Evolutionary conservation across 305 asterid genomes (phyloP).

Genomic region (Coffea humblotiana): DNA sequence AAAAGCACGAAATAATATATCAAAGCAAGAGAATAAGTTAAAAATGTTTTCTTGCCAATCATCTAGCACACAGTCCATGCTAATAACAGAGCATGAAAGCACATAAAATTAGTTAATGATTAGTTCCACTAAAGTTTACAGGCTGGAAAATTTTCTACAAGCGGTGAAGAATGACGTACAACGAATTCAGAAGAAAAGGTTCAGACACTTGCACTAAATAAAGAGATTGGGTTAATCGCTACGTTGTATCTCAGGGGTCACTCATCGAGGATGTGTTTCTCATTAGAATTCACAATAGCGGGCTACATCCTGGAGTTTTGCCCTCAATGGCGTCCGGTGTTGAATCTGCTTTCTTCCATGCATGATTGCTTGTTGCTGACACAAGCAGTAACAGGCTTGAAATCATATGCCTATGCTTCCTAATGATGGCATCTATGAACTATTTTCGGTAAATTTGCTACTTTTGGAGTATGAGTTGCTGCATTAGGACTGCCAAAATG

Average conservation of each 20-base stretch:
- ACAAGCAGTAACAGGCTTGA: not conserved
- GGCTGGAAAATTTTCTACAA: not conserved
- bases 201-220: not conserved
- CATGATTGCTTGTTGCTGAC: not conserved
- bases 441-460: constrained; percentile 4
- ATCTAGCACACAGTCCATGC: not conserved
- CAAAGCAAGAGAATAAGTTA: not conserved
- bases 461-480: constrained; percentile 46
- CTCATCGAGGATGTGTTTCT: not conserved
- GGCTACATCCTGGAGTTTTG: not conserved
- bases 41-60: not conserved
- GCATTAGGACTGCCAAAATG: constrained; percentile 73
- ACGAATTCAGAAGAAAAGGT: not conserved
- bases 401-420: not conserved
- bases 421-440: not conserved
- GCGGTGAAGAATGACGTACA: not conserved
- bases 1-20: not conserved
- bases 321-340: not conserved
- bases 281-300: not conserved
- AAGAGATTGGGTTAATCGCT: not conserved
- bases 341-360: not conserved
- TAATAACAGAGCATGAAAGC: not conserved
- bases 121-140: not conserved
- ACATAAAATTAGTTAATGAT: not conserved
- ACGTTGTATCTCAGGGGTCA: not conserved